These are phyloP conservation scores for Candida silvicultrix DNA, from an alignment of 805 yeast genomes.

Conservation along the genomic window DNA sequence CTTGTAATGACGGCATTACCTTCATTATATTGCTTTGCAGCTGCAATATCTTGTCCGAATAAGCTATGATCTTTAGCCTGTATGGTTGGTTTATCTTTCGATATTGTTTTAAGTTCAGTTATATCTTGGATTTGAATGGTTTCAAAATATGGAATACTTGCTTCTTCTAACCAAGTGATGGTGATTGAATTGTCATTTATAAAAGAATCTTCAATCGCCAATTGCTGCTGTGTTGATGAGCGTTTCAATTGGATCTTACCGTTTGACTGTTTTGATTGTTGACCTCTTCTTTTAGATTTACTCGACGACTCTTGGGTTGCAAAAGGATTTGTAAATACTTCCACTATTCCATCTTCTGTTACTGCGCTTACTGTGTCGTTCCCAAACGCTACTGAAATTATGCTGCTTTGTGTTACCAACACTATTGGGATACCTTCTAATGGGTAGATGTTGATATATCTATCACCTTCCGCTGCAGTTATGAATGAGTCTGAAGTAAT, in stretches of 20 bases:
- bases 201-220: constrained; percentile 26
- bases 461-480: constrained; percentile 72
- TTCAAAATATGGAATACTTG: constrained; percentile 51
- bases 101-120: constrained; percentile 18
- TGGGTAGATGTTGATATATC: constrained; percentile 72
- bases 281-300: constrained; percentile 39
- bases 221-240: constrained; percentile 23
- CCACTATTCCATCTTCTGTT: constrained; percentile 72
- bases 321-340: constrained; percentile 59
- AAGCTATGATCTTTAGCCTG: constrained; percentile 35
- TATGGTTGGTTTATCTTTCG: constrained; percentile 35
- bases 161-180: constrained; percentile 58
- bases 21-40: constrained; percentile 54
- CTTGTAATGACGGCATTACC: constrained; percentile 52
- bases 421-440: constrained; percentile 41
- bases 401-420: constrained; percentile 64
- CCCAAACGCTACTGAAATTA: constrained; percentile 37
- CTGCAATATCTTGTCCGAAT: constrained; percentile 39
- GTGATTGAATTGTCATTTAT: constrained; percentile 31
- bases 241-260: constrained; percentile 41
- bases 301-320: constrained; percentile 1
- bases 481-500: constrained; percentile 40
- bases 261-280: constrained; percentile 46
- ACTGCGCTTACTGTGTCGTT: constrained; percentile 40
- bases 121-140: constrained; percentile 38